phyloP scores from a whole-genome alignment of 441 rosid genomes.

The Dalechampia spathulata region DNA sequence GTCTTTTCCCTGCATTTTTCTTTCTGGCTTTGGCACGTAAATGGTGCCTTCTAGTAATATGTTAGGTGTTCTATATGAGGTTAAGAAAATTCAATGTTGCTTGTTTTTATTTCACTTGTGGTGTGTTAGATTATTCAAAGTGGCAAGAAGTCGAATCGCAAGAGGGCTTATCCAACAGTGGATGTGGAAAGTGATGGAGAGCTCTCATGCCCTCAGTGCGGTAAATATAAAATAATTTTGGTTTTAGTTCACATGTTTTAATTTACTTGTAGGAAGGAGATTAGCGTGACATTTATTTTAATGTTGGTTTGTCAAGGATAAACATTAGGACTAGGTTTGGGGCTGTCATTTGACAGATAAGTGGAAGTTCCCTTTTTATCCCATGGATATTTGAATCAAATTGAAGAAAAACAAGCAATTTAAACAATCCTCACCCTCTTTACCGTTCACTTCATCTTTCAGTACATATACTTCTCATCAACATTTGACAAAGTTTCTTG shows the following conservation, averaged over 20 bases:
- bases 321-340: no score
- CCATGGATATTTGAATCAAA: background rate
- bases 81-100: background rate
- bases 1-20: background rate
- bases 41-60: background rate
- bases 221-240: constrained; percentile 30
- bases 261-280: background rate
- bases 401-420: no score
- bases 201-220: constrained; percentile 76
- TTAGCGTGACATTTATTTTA: background rate
- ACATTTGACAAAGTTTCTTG: no score
- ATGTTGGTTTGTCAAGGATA: background rate
- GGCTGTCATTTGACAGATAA: no score
- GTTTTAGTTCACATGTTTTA: background rate
- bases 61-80: background rate
- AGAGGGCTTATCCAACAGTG: constrained; percentile 27
- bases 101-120: constrained; percentile 7
- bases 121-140: constrained; percentile 48
- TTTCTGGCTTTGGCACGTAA: background rate
- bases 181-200: constrained; percentile 39
- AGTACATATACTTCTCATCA: no score
- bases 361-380: background rate
- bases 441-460: no score
- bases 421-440: no score
- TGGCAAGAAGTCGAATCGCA: constrained; percentile 38